phyloP scores from a whole-genome alignment of 768 basidiomycete species.

The Boletus fagicola region DNA sequence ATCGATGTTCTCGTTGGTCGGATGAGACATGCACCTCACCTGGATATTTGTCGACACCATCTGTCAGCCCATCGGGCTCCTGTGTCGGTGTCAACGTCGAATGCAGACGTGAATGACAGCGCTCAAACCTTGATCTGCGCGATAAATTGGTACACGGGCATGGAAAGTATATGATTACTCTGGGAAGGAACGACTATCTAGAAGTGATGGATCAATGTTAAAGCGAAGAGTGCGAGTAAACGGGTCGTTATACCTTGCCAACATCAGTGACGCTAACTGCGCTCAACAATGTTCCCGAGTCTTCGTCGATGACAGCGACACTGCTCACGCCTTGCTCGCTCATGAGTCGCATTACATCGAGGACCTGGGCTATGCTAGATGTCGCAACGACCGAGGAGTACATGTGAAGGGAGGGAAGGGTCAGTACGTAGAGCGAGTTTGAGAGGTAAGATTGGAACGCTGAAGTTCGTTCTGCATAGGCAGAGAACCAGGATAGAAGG shows the following conservation, averaged over 20 bases:
- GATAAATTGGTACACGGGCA: conserved; percentile 67
- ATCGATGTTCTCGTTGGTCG: neutral
- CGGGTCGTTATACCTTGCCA: conserved; percentile 51
- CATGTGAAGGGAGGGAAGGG: conserved; percentile 64
- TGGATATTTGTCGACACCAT: conserved; percentile 78
- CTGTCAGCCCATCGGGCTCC: conserved; percentile 73
- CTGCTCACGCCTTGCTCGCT: conserved; percentile 84
- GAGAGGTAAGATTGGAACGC: conserved; percentile 41
- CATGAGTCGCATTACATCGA: conserved; percentile 85
- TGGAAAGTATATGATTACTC: conserved; percentile 72
- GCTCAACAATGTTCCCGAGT: conserved; percentile 59
- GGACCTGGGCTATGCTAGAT: conserved; percentile 56
- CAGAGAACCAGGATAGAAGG: conserved; percentile 67
- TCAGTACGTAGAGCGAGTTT: conserved; percentile 53
- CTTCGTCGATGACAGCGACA: conserved; percentile 72
- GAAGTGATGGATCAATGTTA: neutral
- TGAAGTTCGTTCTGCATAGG: conserved; percentile 45
- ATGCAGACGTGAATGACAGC: neutral
- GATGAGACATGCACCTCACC: conserved; percentile 38
- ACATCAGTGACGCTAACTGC: conserved; percentile 83
- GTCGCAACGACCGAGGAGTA: conserved; percentile 63
- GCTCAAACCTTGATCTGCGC: conserved; percentile 62
- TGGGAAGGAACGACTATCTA: conserved; percentile 79
- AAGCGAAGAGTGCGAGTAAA: neutral
- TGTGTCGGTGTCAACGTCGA: conserved; percentile 25